Evolutionary conservation across 2,329 filamentous ascomycete species (phyloP).

Genomic region (Claviceps fusiformis): DNA sequence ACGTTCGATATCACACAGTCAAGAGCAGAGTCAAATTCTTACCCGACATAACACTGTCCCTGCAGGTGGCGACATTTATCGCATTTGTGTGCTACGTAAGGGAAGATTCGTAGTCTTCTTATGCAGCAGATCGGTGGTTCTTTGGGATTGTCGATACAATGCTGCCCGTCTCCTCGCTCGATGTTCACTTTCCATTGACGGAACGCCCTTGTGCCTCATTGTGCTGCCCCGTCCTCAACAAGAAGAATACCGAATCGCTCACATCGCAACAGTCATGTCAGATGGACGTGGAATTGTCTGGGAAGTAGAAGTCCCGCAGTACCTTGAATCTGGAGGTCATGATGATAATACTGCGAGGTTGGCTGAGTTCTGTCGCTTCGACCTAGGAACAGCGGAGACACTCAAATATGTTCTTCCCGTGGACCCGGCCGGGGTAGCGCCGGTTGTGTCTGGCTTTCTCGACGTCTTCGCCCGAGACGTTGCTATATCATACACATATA

Average conservation of each 20-base stretch:
- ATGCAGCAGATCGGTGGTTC: slow-evolving; percentile 52
- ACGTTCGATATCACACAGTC: slow-evolving; percentile 27
- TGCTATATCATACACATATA: slow-evolving; percentile 68
- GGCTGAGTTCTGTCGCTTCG: slow-evolving; percentile 56
- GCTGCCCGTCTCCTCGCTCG: slow-evolving; percentile 41
- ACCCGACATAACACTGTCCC: slow-evolving; percentile 55
- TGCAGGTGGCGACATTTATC: slow-evolving; percentile 58
- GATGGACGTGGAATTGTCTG: slow-evolving; percentile 69
- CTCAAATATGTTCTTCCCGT: slow-evolving; percentile 62
- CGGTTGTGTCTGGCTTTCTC: slow-evolving; percentile 61
- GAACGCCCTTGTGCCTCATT: slow-evolving; percentile 68
- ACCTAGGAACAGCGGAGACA: slow-evolving; percentile 45
- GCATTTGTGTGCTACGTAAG: slow-evolving; percentile 64
- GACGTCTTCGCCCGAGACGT: slow-evolving; percentile 79
- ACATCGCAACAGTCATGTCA: slow-evolving; percentile 73
- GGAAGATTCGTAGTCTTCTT: slow-evolving; percentile 73
- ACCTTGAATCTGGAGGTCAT: slow-evolving; percentile 17
- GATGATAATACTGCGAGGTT: slow-evolving; percentile 24
- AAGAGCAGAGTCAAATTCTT: slow-evolving; percentile 34
- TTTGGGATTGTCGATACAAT: slow-evolving; percentile 64
- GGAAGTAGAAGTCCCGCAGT: slow-evolving; percentile 53
- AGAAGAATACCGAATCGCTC: slow-evolving; percentile 42
- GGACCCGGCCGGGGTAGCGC: slow-evolving; percentile 66
- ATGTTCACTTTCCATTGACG: slow-evolving; percentile 41
- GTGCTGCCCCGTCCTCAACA: slow-evolving; percentile 52